Evolutionary conservation across 306 rosid species (phyloP).

Genomic region (apple (Malus domestica)): DNA sequence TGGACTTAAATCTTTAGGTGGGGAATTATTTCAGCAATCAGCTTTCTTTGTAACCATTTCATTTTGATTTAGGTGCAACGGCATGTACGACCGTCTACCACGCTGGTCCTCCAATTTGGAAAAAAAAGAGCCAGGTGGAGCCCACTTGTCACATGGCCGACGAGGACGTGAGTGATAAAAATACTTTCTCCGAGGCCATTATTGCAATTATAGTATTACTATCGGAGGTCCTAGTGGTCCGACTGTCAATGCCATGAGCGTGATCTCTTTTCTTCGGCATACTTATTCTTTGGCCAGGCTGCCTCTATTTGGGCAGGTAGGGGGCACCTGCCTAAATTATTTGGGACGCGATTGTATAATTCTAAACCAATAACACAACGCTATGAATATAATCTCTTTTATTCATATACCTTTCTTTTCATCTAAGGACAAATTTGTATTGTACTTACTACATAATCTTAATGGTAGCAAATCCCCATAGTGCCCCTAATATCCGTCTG

Average conservation of each 20-base stretch:
- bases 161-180: conserved; percentile 12
- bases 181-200: conserved; percentile 11
- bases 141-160: conserved; percentile 51
- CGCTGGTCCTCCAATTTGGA: conserved; percentile 13
- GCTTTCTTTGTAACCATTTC: background rate
- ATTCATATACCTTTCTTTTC: too few relatives aligned
- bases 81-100: conserved; percentile 41
- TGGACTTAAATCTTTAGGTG: conserved; percentile 7
- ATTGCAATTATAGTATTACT: background rate
- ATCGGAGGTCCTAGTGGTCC: too few relatives aligned
- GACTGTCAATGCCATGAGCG: background rate
- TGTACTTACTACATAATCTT: too few relatives aligned
- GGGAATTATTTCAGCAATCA: conserved; percentile 28
- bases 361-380: too few relatives aligned
- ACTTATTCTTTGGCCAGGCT: background rate
- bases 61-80: conserved; percentile 40
- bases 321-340: background rate
- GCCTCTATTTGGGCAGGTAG: background rate
- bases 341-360: background rate
- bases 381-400: too few relatives aligned
- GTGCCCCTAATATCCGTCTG: too few relatives aligned
- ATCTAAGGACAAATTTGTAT: too few relatives aligned
- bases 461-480: too few relatives aligned
- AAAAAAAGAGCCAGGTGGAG: conserved; percentile 30
- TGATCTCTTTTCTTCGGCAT: background rate